Base-by-base conservation (phyloP, 2,329 filamentous ascomycete genomes). In the Verruconis gallopava region DNA sequence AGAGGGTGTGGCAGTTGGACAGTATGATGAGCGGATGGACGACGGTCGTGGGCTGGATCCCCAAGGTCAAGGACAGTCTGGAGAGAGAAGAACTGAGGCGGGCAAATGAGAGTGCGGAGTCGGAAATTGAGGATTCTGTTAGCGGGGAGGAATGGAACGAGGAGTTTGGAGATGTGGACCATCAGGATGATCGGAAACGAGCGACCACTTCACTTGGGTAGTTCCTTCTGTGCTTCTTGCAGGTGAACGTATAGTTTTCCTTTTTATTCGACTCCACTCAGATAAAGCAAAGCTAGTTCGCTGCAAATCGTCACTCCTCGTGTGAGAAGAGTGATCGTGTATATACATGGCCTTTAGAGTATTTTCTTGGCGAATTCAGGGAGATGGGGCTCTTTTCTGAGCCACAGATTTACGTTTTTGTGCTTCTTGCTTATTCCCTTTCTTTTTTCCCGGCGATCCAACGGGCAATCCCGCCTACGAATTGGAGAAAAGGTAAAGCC, bases 1-100 rank as follows among this genome's bases (percentile, higher is more conserved):
- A 53, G 36, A 47, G 53, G 14, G 49, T 64, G 5, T 58, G 57
- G 44, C 46, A 44, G 1, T 59, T 61, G 50, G 61, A 64, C n/a
- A 47, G 53, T 18, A 57, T 55, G 38, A 44, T 34, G 9, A 51
- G 58, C 34, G 59, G 53, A 1, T 43, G 56, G 13, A 38, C 43
- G 35, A 58, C 55, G 47, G 32, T 64, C 21, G 36, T 42, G 15
- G 43, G 34, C 4, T 65, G 61, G 61, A 52, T 50, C 32, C 39
- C 48, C 4, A 45, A 51, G 5, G 48, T 61, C 9, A 49, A 46
- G 14, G 47, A 51, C 40, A 46, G 57, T 21, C 45, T 63, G 38
- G 56, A 58, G 18, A 44, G 38, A 13, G 51, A 46, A 42, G 50
- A 49, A 2, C 32, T 51, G 18, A 48, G 47, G 35, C 44, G 30